These are phyloP conservation scores for Teratosphaeria destructans DNA, from an alignment of 2,329 filamentous ascomycete species.

Conservation along the genomic window DNA sequence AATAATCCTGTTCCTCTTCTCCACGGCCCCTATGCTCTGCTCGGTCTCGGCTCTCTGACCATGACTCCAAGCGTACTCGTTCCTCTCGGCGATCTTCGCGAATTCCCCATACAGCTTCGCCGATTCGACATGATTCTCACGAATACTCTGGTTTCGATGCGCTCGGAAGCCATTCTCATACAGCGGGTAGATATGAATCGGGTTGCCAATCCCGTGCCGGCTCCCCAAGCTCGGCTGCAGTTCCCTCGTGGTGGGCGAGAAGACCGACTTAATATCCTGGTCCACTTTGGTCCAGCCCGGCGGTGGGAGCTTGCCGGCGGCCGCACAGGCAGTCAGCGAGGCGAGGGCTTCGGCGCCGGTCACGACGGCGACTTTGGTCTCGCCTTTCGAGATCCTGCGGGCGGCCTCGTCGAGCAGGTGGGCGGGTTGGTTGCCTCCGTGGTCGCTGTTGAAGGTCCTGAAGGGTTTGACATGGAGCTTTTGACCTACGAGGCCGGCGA, in stretches of 20 bases:
- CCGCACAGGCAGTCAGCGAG: slow-evolving; percentile 40
- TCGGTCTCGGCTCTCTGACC: slow-evolving; percentile 36
- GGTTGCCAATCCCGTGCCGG: slow-evolving; percentile 48
- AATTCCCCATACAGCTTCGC: slow-evolving; percentile 52
- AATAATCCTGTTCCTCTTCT: slow-evolving; percentile 54
- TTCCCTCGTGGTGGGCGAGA: slow-evolving; percentile 40
- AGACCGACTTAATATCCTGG: slow-evolving; percentile 37
- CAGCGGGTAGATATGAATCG: slow-evolving; percentile 57
- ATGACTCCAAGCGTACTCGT: slow-evolving; percentile 49
- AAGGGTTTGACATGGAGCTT: slow-evolving; percentile 39
- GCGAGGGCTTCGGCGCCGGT: slow-evolving; percentile 57
- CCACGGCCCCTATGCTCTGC: slow-evolving; percentile 44
- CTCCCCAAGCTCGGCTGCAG: slow-evolving; percentile 36
- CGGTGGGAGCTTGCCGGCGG: slow-evolving; percentile 44
- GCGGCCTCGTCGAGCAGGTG: slow-evolving; percentile 55
- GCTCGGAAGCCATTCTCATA: slow-evolving; percentile 57
- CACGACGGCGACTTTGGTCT: slow-evolving; percentile 48
- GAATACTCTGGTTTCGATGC: slow-evolving; percentile 42
- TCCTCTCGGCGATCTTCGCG: slow-evolving; percentile 43
- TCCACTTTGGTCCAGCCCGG: slow-evolving; percentile 48
- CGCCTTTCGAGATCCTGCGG: slow-evolving; percentile 42
- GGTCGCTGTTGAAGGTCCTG: slow-evolving; percentile 43
- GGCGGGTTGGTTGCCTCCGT: slow-evolving; percentile 55
- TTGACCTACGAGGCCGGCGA: slow-evolving; percentile 44
- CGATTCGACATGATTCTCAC: slow-evolving; percentile 50